A percentile compares a stretch with the other conserved stretches of the same genome.
Conservation (phyloP, 75 land plant species). For the Cryptomeria japonica region DNA sequence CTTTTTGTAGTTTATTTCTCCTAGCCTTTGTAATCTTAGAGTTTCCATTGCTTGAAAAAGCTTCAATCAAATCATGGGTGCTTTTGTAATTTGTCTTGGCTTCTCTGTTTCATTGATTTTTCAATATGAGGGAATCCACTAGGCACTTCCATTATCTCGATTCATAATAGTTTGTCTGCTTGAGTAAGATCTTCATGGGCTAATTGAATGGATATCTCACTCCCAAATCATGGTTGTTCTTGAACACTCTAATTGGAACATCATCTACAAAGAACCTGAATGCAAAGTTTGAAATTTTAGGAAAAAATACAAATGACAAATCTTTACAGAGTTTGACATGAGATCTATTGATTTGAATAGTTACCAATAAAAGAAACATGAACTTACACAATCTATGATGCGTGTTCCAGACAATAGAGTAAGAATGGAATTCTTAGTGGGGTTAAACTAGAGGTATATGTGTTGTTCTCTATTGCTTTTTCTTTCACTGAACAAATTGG, state of each 20-base stretch:
- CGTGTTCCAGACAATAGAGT: conserved; percentile 63
- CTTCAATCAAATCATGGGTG: not conserved
- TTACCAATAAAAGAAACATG: not conserved
- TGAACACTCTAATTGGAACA: conserved; percentile 59
- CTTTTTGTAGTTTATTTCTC: too few species aligned
- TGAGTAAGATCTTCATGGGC: conserved; percentile 63
- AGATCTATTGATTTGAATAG: not conserved
- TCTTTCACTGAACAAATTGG: conserved; percentile 73
- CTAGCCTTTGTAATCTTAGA: too few species aligned
- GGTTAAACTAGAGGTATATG: conserved; percentile 79
- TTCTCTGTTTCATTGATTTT: not conserved
- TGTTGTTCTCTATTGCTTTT: conserved; percentile 66
- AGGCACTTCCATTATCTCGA: not conserved
- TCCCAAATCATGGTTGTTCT: conserved; percentile 50
- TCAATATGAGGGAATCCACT: too few species aligned
- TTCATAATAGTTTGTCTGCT: not conserved
- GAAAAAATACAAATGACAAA: not conserved
- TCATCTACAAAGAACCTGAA: conserved; percentile 65
- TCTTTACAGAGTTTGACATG: not conserved
- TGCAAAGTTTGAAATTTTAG: not conserved
- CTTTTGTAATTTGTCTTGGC: not conserved
- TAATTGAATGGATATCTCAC: conserved; percentile 43
- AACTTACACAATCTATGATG: conserved; percentile 58
- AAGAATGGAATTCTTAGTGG: conserved; percentile 57
- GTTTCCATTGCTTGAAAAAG: too few species aligned